Conservation (phyloP, 805 yeast genomes). For the Pichia rugopelliculosa region DNA sequence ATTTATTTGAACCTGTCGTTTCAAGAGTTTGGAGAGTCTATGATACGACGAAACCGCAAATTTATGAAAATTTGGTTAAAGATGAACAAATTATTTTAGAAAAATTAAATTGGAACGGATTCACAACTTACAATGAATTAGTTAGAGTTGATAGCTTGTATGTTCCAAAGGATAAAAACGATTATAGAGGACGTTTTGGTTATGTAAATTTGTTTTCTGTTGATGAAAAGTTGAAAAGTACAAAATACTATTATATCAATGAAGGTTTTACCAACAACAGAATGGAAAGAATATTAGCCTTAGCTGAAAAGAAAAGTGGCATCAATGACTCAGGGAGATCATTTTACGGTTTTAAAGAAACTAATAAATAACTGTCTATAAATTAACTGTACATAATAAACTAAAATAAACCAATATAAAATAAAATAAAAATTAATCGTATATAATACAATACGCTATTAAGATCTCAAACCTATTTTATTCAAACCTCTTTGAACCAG, state of each 20-base stretch:
- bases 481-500: slow-evolving; percentile 30
- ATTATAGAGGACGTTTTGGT: slow-evolving; percentile 34
- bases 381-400: not conserved
- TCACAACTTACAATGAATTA: slow-evolving; percentile 55
- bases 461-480: slow-evolving; percentile 5
- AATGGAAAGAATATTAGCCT: slow-evolving; percentile 83
- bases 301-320: slow-evolving; percentile 62
- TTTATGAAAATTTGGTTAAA: slow-evolving; percentile 48
- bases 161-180: slow-evolving; percentile 25
- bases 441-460: not conserved
- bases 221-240: slow-evolving; percentile 29
- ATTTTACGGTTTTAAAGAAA: slow-evolving; percentile 17
- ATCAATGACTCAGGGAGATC: slow-evolving; percentile 58
- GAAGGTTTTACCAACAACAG: slow-evolving; percentile 75
- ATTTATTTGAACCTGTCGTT: slow-evolving; percentile 59
- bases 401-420: not conserved
- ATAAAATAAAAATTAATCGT: not conserved
- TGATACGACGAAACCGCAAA: slow-evolving; percentile 54
- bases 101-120: slow-evolving; percentile 60
- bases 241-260: slow-evolving; percentile 45
- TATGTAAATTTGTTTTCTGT: slow-evolving; percentile 42
- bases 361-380: not conserved
- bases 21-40: slow-evolving; percentile 65
- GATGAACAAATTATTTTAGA: slow-evolving; percentile 66
- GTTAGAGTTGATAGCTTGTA: slow-evolving; percentile 43